Base-by-base conservation (phyloP, 768 basidiomycete genomes). In the Serendipita sp. region DNA sequence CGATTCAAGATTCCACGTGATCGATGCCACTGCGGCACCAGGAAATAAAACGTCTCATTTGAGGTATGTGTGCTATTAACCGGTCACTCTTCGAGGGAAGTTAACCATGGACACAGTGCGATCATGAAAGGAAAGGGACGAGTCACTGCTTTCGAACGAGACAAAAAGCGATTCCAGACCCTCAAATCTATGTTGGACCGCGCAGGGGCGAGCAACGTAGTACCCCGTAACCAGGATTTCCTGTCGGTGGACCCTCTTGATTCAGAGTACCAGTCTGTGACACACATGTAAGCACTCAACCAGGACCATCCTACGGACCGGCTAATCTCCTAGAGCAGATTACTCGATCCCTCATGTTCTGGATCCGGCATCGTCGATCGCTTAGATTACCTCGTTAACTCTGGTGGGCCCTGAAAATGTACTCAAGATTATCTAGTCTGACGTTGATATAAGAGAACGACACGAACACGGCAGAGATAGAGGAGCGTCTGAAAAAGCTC, bases 1-100 rank as follows among this genome's bases (percentile, higher is more conserved):
- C 1, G 73, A 71, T 18, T 77, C 82, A 23, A 72, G 78, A 46
- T 74, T 76, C 64, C 77, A 80, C 54, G 89, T 92, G 35, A 88
- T 97, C 45, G 95, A 98, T 73, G 93, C 91, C 11, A 98, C 93
- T 10, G 88, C 93, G 45, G 96, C 96, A 0, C 96, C 96, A 0
- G 96, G 96, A 0, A 99, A 99, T 76, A 99, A 99, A 76, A 98
- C 96, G 1, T 88, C 92, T 5, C 91, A 95, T 74, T 75, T 98
- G 88, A 85, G 75, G 94, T 91, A 63, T 67, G 78, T 68, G 30
- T 66, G 28, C 38, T 62, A 13, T 65, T 51, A 51, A n/a, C 32
- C 18, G 23, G 23, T 23, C 23, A 23, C 23, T 23, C 23, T 23
- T 23, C 23, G 1, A 23, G 23, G 23, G 23, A 23, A 23, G 23